Evolutionary conservation across 305 asterid genomes (phyloP).

Genomic region (Fraxinus paxiana): DNA sequence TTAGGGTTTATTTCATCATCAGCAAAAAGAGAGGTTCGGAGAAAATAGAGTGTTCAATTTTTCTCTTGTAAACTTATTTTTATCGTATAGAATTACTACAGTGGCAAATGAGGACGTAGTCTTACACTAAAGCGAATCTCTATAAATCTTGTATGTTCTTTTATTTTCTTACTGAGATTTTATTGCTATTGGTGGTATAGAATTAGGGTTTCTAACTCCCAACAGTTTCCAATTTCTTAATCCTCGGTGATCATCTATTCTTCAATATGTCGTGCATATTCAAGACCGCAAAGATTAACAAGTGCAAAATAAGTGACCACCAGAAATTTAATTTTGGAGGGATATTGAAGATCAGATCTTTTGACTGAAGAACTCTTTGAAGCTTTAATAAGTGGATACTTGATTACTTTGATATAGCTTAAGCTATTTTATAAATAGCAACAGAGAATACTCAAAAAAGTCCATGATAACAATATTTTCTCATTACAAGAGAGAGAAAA

Average conservation of each 20-base stretch:
- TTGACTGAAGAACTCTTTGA: not conserved
- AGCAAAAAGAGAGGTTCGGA: not conserved
- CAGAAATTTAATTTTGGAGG: not conserved
- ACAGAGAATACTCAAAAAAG: not conserved
- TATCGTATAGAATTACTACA: not conserved
- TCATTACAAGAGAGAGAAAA: not conserved
- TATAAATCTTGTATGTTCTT: not conserved
- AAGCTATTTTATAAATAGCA: not conserved
- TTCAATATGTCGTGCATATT: not conserved
- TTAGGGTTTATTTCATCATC: not conserved
- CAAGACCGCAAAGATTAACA: not conserved
- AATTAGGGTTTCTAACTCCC: not conserved
- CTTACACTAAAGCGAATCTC: not conserved
- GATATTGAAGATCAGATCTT: not conserved
- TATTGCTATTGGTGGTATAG: not conserved
- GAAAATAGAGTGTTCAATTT: too few relatives aligned
- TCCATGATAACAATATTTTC: not conserved
- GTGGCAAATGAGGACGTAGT: not conserved
- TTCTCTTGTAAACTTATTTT: not conserved
- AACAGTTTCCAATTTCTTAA: not conserved
- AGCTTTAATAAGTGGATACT: not conserved
- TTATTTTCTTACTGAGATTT: not conserved
- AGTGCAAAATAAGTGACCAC: not conserved
- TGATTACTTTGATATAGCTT: not conserved
- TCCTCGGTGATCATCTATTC: not conserved